Evolutionary conservation across 495 filamentous ascomycete species (phyloP).

Genomic region (Penicillium ochrochloron): DNA sequence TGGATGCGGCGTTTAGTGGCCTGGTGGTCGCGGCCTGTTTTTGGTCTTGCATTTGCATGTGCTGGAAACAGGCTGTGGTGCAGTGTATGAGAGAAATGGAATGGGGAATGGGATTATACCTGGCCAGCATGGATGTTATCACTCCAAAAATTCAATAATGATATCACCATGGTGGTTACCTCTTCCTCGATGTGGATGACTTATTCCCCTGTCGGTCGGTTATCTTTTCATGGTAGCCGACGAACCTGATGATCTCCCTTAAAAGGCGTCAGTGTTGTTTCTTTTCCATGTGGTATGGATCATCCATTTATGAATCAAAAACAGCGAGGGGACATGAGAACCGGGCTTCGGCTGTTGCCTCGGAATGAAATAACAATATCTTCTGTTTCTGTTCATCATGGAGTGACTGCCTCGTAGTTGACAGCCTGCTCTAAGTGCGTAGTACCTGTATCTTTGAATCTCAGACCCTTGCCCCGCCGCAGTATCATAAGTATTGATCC

Average conservation of each 20-base stretch:
- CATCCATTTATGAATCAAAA: constrained; percentile 30
- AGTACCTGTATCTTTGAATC: not conserved
- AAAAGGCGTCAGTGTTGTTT: constrained; percentile 38
- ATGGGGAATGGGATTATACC: constrained; percentile 17
- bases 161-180: constrained; percentile 12
- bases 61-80: constrained; percentile 29
- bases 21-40: constrained; percentile 31
- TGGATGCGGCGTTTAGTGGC: constrained; percentile 32
- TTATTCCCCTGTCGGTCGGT: constrained; percentile 15
- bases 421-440: not conserved
- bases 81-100: constrained; percentile 22
- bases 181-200: constrained; percentile 10
- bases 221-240: constrained; percentile 19
- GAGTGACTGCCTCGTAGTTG: not conserved
- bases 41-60: constrained; percentile 9
- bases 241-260: constrained; percentile 31
- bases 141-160: constrained; percentile 16
- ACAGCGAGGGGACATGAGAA: constrained; percentile 39
- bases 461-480: not conserved
- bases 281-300: constrained; percentile 31
- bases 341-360: constrained; percentile 36
- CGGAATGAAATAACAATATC: constrained; percentile 36
- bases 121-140: constrained; percentile 18
- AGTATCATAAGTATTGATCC: not conserved
- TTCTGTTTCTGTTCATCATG: constrained; percentile 34